phyloP scores from a whole-genome alignment of 2,329 filamentous ascomycete genomes.

The Metarhizium brunneum region DNA sequence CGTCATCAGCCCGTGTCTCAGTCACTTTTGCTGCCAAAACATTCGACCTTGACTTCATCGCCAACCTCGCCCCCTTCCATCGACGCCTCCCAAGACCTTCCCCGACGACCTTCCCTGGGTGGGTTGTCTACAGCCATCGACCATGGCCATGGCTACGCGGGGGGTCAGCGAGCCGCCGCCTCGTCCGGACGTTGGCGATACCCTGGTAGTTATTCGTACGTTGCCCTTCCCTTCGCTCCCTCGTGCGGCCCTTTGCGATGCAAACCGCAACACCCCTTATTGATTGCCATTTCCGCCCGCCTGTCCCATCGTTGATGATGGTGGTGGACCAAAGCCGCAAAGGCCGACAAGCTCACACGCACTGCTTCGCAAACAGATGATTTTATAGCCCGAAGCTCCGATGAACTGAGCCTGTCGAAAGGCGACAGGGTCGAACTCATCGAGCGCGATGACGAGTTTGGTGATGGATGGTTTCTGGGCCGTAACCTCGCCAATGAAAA shows the following conservation, averaged over 20 bases:
- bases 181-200: conserved; percentile 55
- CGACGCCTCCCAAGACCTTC: neutral
- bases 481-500: conserved; percentile 64
- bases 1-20: neutral
- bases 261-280: neutral
- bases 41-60: neutral
- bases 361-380: conserved; percentile 52
- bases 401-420: conserved; percentile 82
- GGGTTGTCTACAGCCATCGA: conserved; percentile 4
- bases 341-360: conserved; percentile 1
- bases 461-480: conserved; percentile 77
- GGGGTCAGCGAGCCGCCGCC: conserved; percentile 23
- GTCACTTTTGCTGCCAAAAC: neutral
- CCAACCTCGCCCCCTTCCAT: neutral
- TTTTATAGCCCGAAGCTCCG: conserved; percentile 81
- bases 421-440: conserved; percentile 77
- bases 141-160: conserved; percentile 33
- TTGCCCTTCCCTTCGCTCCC: conserved; percentile 16
- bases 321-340: neutral
- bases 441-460: conserved; percentile 81
- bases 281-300: neutral
- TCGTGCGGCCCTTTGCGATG: conserved; percentile 2
- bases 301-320: neutral
- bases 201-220: conserved; percentile 65
- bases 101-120: conserved; percentile 1